These are phyloP conservation scores for Hyphopichia wangnamkhiaoensis DNA, from an alignment of 1,139 yeast species.

Conservation along the genomic window DNA sequence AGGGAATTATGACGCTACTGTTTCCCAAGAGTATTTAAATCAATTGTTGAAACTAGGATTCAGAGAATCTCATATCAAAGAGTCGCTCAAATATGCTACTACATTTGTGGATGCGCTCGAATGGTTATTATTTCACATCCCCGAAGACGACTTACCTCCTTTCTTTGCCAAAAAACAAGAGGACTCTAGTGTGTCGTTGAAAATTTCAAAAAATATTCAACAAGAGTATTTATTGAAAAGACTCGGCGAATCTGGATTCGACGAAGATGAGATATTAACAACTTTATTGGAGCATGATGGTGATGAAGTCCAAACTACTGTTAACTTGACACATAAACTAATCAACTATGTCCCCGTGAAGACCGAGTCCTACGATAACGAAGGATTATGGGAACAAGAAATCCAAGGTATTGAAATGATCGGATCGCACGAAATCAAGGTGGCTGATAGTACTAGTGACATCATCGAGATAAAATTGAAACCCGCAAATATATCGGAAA, in stretches of 20 bases:
- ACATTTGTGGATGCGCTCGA: conserved; percentile 63
- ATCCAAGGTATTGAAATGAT: conserved; percentile 66
- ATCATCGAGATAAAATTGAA: conserved; percentile 32
- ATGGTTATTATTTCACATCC: conserved; percentile 84
- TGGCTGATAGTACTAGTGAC: conserved; percentile 20
- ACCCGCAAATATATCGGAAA: conserved; percentile 29
- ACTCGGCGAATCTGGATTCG: conserved; percentile 66
- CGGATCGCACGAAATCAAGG: conserved; percentile 32
- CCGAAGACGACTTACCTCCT: conserved; percentile 88
- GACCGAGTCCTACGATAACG: conserved; percentile 17
- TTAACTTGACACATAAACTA: conserved; percentile 47
- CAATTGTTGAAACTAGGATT: conserved; percentile 60
- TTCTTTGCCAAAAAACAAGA: conserved; percentile 47
- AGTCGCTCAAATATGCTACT: conserved; percentile 64
- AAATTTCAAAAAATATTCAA: conserved; percentile 44
- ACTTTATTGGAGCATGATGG: conserved; percentile 43
- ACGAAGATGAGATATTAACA: conserved; percentile 60
- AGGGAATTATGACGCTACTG: conserved; percentile 9
- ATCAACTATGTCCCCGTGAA: conserved; percentile 18
- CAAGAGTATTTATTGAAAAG: conserved; percentile 50
- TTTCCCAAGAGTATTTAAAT: conserved; percentile 12
- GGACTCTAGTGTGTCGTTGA: conserved; percentile 50
- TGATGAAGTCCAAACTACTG: conserved; percentile 55
- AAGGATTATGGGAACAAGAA: conserved; percentile 72
- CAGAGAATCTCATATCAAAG: conserved; percentile 65